Conservation (phyloP, 2,329 filamentous ascomycete genomes). For the Teratosphaeria pseudoeucalypti region DNA sequence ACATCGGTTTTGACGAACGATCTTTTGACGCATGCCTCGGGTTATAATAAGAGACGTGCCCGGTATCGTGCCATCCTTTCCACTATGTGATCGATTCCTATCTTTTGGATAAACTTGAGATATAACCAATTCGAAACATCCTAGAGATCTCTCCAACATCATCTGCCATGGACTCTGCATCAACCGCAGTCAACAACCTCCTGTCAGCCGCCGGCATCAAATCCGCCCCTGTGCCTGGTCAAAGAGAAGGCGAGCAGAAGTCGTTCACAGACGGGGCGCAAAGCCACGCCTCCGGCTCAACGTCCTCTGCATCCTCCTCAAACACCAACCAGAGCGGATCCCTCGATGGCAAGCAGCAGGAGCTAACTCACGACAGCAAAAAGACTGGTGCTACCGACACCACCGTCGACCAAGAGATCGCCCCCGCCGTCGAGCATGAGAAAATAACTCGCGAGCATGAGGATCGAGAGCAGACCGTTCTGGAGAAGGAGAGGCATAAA, state of each 20-base stretch:
- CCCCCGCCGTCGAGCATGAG: slow-evolving; percentile 15
- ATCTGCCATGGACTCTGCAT: slow-evolving; percentile 3
- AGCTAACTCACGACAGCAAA: neutral
- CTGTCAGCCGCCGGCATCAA: slow-evolving; percentile 1
- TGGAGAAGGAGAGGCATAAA: slow-evolving; percentile 12
- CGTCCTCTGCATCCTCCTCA: neutral
- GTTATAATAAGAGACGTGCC: neutral
- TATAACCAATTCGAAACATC: no score
- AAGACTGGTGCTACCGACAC: slow-evolving; percentile 7
- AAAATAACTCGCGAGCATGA: slow-evolving; percentile 6
- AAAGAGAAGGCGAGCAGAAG: neutral
- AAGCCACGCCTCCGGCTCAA: neutral
- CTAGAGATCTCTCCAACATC: neutral
- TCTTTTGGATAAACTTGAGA: no score
- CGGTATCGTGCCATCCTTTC: neutral
- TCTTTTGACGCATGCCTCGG: neutral
- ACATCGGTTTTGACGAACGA: neutral
- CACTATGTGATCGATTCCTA: neutral
- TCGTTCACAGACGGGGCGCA: neutral
- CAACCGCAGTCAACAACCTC: slow-evolving; percentile 2
- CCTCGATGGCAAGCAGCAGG: neutral
- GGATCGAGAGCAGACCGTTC: slow-evolving; percentile 5
- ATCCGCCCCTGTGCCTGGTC: neutral
- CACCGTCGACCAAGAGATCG: slow-evolving; percentile 11
- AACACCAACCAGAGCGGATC: neutral